phyloP scores from a whole-genome alignment of 371 early-diverging fungal species.

The Mucor velutinosus region DNA sequence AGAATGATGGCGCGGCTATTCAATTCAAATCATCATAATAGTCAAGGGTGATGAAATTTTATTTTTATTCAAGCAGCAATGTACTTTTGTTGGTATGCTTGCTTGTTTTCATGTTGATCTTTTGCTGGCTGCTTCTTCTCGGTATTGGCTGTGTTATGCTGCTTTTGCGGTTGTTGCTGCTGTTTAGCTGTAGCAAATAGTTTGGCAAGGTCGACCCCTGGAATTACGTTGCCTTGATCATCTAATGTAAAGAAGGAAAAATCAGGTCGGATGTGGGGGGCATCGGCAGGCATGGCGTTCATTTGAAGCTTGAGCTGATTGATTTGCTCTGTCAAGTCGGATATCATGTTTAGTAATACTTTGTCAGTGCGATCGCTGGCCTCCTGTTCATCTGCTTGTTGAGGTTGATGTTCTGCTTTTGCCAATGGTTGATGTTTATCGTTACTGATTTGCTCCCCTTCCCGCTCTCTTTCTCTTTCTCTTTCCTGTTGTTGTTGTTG shows the following conservation, averaged over 20 bases:
- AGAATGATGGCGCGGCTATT: background rate
- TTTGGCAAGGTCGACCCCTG: slow-evolving; percentile 11
- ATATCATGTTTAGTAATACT: slow-evolving; percentile 19
- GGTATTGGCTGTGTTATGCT: background rate
- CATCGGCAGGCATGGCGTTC: slow-evolving; percentile 1
- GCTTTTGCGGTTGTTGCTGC: background rate
- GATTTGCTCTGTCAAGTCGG: slow-evolving; percentile 34
- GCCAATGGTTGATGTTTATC: background rate
- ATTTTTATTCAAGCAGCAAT: slow-evolving; percentile 3
- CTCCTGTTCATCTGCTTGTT: background rate
- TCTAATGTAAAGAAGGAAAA: slow-evolving; percentile 13
- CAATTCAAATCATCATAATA: background rate
- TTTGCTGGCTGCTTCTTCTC: slow-evolving; percentile 3
- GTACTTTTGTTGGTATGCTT: slow-evolving; percentile 22
- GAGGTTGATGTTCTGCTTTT: background rate
- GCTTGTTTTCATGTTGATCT: slow-evolving; percentile 24
- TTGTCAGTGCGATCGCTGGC: background rate
- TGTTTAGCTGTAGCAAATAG: background rate
- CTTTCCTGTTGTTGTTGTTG: background rate
- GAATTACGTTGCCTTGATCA: slow-evolving; percentile 20
- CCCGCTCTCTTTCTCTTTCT: slow-evolving; percentile 7
- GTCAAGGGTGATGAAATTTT: slow-evolving; percentile 5
- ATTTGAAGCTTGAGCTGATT: slow-evolving; percentile 25
- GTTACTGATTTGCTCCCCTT: background rate
- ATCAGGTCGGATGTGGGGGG: background rate